Base-by-base conservation (phyloP, 441 rosid species). In the Omphalea diandra region DNA sequence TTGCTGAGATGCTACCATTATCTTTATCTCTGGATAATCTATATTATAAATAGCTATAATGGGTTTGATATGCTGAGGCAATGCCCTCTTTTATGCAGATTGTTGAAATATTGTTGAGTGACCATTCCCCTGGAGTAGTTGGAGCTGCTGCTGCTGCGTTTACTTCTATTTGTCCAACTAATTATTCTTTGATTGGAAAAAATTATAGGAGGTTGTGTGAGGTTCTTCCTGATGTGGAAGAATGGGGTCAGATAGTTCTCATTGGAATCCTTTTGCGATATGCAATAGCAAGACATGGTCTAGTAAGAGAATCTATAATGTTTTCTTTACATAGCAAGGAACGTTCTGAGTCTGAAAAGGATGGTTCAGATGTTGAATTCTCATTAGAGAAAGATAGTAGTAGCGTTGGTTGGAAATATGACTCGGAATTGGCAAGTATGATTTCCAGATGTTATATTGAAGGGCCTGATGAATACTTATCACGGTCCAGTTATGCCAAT, bases 141-240 rank as follows among this genome's bases (percentile, higher is more conserved):
- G 99, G 99, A 69, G 96, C 97, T 61, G 96, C 98, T 46, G 99
- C 97, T 56, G 86, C 99, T 35, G 94, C 98, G 52, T 92, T 92
- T 80, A 75, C 91, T 76, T 83, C 93, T 54, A 80, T 92, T 73
- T 94, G 99, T 80, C 97, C 99, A 35, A 86, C 80, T 76, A 92
- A 89, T 79, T 89, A 92, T 68, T 67, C 85, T 63, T 75, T 92
- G 75, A 84, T 94, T 32, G 84, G 85, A 40, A 89, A 77, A 80
- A 89, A 77, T 68, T 94, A 89, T 76, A 85, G 80, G 76, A 89
- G 86, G 80, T 58, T 94, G 66, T 92, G 99, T 72, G 89, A 92
- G 82, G 83, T 90, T 79, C 96, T 94, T 76, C 99, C 98, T 43
- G 99, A 94, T 63, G 96, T 92, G 53, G 99, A 94, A 84, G 99